Evolutionary conservation across 768 basidiomycete genomes (phyloP).

Genomic region (Strobilomyces confusus): DNA sequence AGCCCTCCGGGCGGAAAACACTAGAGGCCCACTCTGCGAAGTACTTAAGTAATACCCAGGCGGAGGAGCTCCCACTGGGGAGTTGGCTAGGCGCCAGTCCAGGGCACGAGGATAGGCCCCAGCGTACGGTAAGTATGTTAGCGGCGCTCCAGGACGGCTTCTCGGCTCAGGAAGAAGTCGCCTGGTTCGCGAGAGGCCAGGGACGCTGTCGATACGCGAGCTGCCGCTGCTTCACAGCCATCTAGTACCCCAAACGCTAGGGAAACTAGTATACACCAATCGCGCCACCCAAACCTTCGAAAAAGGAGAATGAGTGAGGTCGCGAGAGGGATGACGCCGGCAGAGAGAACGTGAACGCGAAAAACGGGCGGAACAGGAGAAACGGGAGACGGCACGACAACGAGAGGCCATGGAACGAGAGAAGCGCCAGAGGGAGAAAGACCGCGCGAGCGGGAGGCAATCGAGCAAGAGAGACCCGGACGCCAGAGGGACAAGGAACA

Average conservation of each 20-base stretch:
- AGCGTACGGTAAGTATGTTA: no score
- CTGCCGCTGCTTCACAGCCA: slow-evolving; percentile 22
- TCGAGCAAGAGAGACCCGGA: slow-evolving; percentile 17
- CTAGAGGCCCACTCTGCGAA: no score
- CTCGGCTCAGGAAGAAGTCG: slow-evolving; percentile 49
- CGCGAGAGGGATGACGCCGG: slow-evolving; percentile 25
- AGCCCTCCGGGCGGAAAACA: no score
- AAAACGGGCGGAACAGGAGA: slow-evolving; percentile 19
- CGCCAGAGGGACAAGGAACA: slow-evolving; percentile 25
- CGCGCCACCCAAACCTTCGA: slow-evolving; percentile 16
- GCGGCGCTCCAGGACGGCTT: no score
- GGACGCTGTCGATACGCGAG: slow-evolving; percentile 27
- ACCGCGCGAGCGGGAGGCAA: slow-evolving; percentile 21
- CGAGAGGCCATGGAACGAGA: slow-evolving; percentile 23
- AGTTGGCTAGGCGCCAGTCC: no score
- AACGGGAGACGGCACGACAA: slow-evolving; percentile 20
- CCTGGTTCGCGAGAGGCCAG: slow-evolving; percentile 25
- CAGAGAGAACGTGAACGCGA: slow-evolving; percentile 24
- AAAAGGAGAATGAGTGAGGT: slow-evolving; percentile 27
- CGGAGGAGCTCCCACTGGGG: no score
- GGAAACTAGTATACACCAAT: slow-evolving; percentile 27
- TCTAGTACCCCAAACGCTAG: slow-evolving; percentile 27
- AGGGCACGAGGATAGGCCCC: no score
- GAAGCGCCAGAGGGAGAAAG: slow-evolving; percentile 24
- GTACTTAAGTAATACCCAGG: no score